Conservation (phyloP, 2,329 filamentous ascomycete genomes). For the Neofusicoccum laricinum region DNA sequence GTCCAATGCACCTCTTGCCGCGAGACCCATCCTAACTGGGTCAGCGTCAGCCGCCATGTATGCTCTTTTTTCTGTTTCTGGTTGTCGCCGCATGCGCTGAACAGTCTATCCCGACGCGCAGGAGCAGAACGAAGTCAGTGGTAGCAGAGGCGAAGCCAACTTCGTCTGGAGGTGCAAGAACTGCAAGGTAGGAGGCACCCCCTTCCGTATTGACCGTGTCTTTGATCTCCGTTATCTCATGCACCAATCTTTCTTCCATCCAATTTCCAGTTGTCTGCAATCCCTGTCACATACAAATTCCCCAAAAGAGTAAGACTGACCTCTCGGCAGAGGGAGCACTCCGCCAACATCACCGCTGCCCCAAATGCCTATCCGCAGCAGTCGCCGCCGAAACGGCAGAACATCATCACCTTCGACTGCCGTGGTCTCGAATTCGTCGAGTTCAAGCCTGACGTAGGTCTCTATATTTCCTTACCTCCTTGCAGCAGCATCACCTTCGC, state of each 20-base stretch:
- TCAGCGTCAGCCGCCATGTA: slow-evolving; percentile 87
- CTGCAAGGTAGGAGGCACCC: slow-evolving; percentile 67
- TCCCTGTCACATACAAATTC: slow-evolving; percentile 15
- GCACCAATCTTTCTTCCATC: too few relatives aligned
- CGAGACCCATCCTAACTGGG: slow-evolving; percentile 81
- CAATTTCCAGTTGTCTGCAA: not conserved
- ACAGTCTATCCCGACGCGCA: slow-evolving; percentile 34
- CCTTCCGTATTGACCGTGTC: too few relatives aligned
- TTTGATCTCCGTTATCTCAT: not conserved
- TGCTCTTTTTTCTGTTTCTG: slow-evolving; percentile 33
- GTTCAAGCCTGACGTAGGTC: slow-evolving; percentile 79
- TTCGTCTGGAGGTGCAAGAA: slow-evolving; percentile 99
- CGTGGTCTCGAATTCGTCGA: slow-evolving; percentile 88
- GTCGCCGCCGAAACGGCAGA: slow-evolving; percentile 71
- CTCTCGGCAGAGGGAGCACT: slow-evolving; percentile 67
- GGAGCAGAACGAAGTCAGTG: slow-evolving; percentile 88
- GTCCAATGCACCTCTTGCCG: slow-evolving; percentile 98
- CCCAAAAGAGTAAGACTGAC: slow-evolving; percentile 1
- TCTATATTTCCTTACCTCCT: not conserved
- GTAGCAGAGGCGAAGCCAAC: slow-evolving; percentile 92
- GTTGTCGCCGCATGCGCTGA: not conserved
- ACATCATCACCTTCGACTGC: slow-evolving; percentile 89
- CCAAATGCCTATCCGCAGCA: slow-evolving; percentile 69
- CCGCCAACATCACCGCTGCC: slow-evolving; percentile 74
- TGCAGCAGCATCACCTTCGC: not conserved